These are phyloP conservation scores for Kingdonia uniflora DNA, from an alignment of 164 flowering plant species.

Conservation along the genomic window DNA sequence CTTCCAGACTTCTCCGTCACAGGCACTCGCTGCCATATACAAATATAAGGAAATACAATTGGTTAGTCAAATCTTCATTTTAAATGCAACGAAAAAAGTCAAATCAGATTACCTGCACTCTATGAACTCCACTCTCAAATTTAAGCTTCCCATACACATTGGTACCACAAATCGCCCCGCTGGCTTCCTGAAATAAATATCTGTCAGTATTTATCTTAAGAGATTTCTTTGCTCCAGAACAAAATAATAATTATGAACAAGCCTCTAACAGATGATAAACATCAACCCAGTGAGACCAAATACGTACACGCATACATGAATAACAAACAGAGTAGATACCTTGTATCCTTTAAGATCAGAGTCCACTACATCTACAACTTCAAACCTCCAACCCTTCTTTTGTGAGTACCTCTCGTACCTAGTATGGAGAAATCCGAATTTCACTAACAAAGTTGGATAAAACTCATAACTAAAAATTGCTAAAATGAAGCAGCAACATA, in stretches of 20 bases:
- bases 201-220: background rate
- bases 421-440: conserved; percentile 2
- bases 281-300: background rate
- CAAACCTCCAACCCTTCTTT: conserved; percentile 90
- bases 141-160: conserved; percentile 82
- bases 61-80: no score
- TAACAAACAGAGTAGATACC: conserved; percentile 20
- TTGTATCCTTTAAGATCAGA: conserved; percentile 82
- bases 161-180: conserved; percentile 79
- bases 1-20: conserved; percentile 94
- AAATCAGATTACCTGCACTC: conserved; percentile 66
- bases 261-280: no score
- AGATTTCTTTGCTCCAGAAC: background rate
- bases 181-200: conserved; percentile 61
- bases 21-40: conserved; percentile 72
- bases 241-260: no score
- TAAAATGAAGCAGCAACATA: conserved; percentile 18
- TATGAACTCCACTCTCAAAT: conserved; percentile 97
- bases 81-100: background rate
- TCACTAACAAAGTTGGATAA: background rate
- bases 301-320: background rate
- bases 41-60: background rate
- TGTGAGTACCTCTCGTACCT: conserved; percentile 89
- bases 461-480: background rate
- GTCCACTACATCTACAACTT: conserved; percentile 59